Evolutionary conservation across 495 filamentous ascomycete species (phyloP).

Genomic region (Cercophora newfieldiana): DNA sequence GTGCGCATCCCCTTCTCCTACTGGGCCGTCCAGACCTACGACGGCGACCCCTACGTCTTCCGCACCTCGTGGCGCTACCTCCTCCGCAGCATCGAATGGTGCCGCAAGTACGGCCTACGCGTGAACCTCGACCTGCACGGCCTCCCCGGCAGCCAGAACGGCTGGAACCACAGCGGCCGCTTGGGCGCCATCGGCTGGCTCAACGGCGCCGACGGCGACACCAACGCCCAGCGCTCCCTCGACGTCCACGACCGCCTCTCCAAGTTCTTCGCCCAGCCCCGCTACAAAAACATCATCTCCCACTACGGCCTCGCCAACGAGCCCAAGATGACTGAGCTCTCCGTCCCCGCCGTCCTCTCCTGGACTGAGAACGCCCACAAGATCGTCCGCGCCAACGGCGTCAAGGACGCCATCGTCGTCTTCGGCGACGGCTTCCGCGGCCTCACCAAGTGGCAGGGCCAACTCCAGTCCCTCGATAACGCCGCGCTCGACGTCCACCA

Average conservation of each 20-base stretch:
- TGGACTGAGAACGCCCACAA: conserved; percentile 69
- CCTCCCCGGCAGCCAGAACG: conserved; percentile 81
- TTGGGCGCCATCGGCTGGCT: conserved; percentile 74
- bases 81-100: conserved; percentile 87
- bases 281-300: conserved; percentile 79
- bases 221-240: conserved; percentile 73
- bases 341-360: conserved; percentile 57
- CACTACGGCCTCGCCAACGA: conserved; percentile 90
- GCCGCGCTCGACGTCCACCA: conserved; percentile 91
- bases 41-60: conserved; percentile 83
- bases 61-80: conserved; percentile 93
- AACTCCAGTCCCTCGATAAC: conserved; percentile 54
- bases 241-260: conserved; percentile 79
- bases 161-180: conserved; percentile 84
- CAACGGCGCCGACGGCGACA: conserved; percentile 66
- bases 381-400: conserved; percentile 68
- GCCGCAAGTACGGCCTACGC: conserved; percentile 87
- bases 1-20: conserved; percentile 93
- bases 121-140: conserved; percentile 94
- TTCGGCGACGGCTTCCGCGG: conserved; percentile 87
- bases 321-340: conserved; percentile 72
- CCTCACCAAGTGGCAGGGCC: conserved; percentile 73
- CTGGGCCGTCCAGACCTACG: conserved; percentile 88
- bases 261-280: conserved; percentile 79
- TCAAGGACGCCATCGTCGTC: conserved; percentile 61